These are phyloP conservation scores for Agrocybe pediades DNA, from an alignment of 768 basidiomycete genomes.

Conservation along the genomic window DNA sequence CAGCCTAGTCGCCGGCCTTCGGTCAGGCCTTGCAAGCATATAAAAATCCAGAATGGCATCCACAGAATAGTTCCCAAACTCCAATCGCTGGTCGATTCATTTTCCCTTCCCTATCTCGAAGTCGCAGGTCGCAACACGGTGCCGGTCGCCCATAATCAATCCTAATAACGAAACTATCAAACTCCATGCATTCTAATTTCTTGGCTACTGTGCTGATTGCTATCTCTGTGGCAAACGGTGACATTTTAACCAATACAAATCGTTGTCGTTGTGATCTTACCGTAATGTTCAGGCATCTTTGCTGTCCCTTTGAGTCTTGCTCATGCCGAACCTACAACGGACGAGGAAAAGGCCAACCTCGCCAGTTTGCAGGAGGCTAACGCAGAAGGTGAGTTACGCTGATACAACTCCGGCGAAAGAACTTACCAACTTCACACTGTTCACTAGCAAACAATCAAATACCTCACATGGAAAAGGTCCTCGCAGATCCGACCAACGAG, in stretches of 20 bases:
- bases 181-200: slow-evolving; percentile 3
- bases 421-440: too few species aligned
- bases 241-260: background rate
- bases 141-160: background rate
- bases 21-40: background rate
- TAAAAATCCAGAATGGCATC: background rate
- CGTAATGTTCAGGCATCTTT: background rate
- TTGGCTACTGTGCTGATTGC: background rate
- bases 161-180: background rate
- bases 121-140: background rate
- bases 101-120: background rate
- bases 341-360: background rate
- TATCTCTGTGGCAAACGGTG: background rate
- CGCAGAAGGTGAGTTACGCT: background rate
- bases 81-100: slow-evolving; percentile 2
- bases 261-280: background rate
- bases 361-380: background rate
- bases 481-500: background rate
- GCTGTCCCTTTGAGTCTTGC: background rate
- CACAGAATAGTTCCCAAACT: background rate
- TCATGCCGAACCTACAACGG: background rate
- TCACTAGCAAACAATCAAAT: background rate
- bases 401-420: too few species aligned
- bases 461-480: background rate
- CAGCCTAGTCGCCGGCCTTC: too few species aligned